Conservation (phyloP, 805 yeast species). For the Torulaspora delbrueckii region DNA sequence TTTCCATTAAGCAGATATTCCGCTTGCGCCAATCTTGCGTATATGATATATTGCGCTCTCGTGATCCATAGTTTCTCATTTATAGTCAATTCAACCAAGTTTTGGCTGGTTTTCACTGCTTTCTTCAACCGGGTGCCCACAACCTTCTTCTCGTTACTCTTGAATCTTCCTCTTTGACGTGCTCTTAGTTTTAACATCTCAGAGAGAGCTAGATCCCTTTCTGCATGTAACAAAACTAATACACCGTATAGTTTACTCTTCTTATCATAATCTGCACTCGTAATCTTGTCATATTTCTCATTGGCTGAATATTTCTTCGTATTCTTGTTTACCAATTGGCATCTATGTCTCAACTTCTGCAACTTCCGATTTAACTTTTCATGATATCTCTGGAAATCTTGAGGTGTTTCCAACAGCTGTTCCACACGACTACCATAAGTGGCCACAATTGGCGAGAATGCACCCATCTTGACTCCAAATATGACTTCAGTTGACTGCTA, state of each 20-base stretch:
- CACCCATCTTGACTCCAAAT: slow-evolving; percentile 12
- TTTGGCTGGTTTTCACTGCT: slow-evolving; percentile 44
- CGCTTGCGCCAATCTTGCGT: slow-evolving; percentile 50
- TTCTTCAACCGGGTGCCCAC: slow-evolving; percentile 63
- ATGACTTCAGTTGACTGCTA: background rate
- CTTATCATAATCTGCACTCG: slow-evolving; percentile 44
- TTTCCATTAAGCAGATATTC: slow-evolving; percentile 30
- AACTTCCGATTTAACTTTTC: slow-evolving; percentile 54
- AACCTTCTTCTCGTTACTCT: slow-evolving; percentile 40
- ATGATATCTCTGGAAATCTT: slow-evolving; percentile 68
- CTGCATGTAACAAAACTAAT: slow-evolving; percentile 62
- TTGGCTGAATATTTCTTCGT: slow-evolving; percentile 55
- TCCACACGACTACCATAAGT: slow-evolving; percentile 52
- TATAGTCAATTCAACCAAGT: slow-evolving; percentile 40
- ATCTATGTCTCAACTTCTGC: slow-evolving; percentile 58
- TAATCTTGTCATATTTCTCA: slow-evolving; percentile 44
- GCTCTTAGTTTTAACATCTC: slow-evolving; percentile 30
- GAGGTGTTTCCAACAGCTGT: slow-evolving; percentile 58
- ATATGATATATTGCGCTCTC: slow-evolving; percentile 38
- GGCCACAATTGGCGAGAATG: slow-evolving; percentile 34
- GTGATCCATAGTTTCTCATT: slow-evolving; percentile 38
- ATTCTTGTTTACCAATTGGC: slow-evolving; percentile 59
- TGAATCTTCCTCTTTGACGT: slow-evolving; percentile 31
- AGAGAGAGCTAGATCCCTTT: slow-evolving; percentile 51
- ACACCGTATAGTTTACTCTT: slow-evolving; percentile 50